phyloP scores from a whole-genome alignment of 345 rosid species.

The Viola odorata region DNA sequence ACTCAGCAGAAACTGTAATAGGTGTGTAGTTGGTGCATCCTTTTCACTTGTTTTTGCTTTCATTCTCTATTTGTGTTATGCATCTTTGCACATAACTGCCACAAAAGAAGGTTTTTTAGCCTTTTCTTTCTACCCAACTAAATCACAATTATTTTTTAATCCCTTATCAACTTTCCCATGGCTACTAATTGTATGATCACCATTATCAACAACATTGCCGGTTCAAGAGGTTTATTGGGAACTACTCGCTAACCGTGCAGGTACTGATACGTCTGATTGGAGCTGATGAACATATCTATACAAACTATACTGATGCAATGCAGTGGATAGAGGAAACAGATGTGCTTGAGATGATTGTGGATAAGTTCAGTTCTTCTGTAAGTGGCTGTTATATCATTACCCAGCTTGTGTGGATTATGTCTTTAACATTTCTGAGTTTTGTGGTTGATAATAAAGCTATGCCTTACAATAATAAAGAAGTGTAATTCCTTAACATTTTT shows the following conservation, averaged over 20 bases:
- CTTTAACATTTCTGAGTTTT: not conserved
- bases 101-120: no score
- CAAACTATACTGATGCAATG: conserved; percentile 63
- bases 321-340: conserved; percentile 86
- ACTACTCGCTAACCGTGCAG: conserved; percentile 32
- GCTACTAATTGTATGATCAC: no score
- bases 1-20: conserved; percentile 1
- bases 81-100: not conserved
- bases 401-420: not conserved
- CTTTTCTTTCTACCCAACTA: no score
- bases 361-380: conserved; percentile 90
- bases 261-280: conserved; percentile 81
- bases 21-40: not conserved
- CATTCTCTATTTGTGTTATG: not conserved
- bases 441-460: not conserved
- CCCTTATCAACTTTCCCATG: no score
- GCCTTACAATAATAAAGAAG: not conserved
- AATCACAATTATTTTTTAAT: no score
- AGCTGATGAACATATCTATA: conserved; percentile 81
- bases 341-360: conserved; percentile 83
- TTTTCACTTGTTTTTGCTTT: not conserved
- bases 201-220: no score
- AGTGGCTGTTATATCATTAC: conserved; percentile 23
- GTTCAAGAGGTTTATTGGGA: no score
- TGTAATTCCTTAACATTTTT: no score